phyloP scores from a whole-genome alignment of 169 alveolate genomes.

The Perkinsus marinus region DNA sequence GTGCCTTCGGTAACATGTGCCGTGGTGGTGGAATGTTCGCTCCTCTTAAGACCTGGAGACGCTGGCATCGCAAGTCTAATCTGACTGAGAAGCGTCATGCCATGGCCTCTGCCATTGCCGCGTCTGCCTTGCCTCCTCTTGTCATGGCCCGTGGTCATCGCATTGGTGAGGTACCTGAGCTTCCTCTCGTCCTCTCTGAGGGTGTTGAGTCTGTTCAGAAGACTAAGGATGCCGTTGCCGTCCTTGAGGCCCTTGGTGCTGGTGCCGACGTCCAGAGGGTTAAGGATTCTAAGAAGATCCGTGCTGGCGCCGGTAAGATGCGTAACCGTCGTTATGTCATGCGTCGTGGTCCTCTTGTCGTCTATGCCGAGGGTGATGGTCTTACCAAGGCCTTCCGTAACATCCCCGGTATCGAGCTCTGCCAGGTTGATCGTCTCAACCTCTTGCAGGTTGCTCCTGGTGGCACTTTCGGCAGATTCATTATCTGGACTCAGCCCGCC shows the following conservation, averaged over 20 bases:
- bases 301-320: constrained; percentile 87
- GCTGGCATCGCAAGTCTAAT: constrained; percentile 94
- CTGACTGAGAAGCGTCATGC: constrained; percentile 92
- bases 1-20: constrained; percentile 97
- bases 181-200: constrained; percentile 83
- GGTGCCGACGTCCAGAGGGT: constrained; percentile 71
- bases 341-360: constrained; percentile 92
- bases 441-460: constrained; percentile 97
- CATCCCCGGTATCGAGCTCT: constrained; percentile 88
- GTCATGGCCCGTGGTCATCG: constrained; percentile 98
- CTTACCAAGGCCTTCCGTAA: constrained; percentile 90
- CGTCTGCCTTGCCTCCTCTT: constrained; percentile 88
- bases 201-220: constrained; percentile 30
- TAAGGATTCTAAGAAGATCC: constrained; percentile 45
- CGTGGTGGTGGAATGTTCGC: constrained; percentile 98
- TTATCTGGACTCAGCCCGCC: constrained; percentile 89
- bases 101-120: constrained; percentile 93
- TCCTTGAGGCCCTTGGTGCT: constrained; percentile 70
- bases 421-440: constrained; percentile 86
- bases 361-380: constrained; percentile 80
- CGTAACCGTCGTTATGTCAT: constrained; percentile 84
- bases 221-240: constrained; percentile 74
- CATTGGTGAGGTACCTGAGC: constrained; percentile 76
- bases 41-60: constrained; percentile 91
- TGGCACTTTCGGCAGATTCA: constrained; percentile 93